Evolutionary conservation across 495 filamentous ascomycete species (phyloP), one percentile per base, ranked within the genome.

Genomic region (Aspergillus sparsus): DNA sequence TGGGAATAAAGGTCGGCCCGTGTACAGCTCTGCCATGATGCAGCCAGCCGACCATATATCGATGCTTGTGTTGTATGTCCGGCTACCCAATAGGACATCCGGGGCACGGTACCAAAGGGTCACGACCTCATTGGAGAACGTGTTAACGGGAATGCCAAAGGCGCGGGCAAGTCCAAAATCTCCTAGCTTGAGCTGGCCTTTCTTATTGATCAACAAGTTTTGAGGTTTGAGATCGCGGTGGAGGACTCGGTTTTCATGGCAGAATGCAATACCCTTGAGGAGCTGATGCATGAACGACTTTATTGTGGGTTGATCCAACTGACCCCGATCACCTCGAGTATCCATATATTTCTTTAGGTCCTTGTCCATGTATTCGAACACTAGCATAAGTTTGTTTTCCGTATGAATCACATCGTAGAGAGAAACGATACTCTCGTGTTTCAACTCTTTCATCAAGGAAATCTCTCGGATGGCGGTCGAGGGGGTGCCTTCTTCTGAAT

Each of bases 321-420:
- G 88, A 33, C 93, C 92, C 55, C 90, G 83, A 46, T 93, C 88
- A 63, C 90, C 89, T 32, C 89, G 84, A 15, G 86, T 87, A 66
- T 99, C 94, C 94, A 99, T 99, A 76, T 97, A 98, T 71, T 93
- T 94, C 82, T 99, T 99, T n/a, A 99, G 79, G 68, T 99, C 94
- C 66, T 92, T 87, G 74, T 99, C 94, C 87, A 99, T 96, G 73
- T 88, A 97, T 74, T 99, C 94, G 64, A 97, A 96, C 12, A 99
- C 94, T 39, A 99, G 89, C 92, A 98, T 98, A 45, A 99, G 85
- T 72, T 99, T 99, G 79, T 98, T 97, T 75, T 99, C 94, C 56
- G 94, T 98, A 71, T 99, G 94, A 66, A 99, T 97, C 35, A 99
- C 96, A 78, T 99, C 95, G 80, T 98, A 89, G 1, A 99, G 87